A percentile compares a stretch with the other conserved stretches of the same genome.
phyloP scores from a whole-genome alignment of 768 basidiomycete species.

The Mycena haematopus region DNA sequence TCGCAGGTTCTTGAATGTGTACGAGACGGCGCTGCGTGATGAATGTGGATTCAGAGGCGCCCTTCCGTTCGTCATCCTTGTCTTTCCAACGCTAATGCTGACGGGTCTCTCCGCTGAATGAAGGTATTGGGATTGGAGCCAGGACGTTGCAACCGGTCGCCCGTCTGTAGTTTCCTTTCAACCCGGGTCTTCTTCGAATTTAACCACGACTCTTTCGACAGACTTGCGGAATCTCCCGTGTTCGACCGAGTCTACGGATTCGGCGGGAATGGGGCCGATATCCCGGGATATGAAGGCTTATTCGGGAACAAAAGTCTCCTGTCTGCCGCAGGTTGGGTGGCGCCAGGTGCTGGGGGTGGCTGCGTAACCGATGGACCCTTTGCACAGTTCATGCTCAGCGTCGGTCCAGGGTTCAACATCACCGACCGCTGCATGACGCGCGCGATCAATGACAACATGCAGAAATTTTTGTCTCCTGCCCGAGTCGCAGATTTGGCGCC shows the following conservation, averaged over 20 bases:
- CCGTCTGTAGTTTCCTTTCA: conserved; percentile 27
- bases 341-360: conserved; percentile 28
- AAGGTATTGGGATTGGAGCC: conserved; percentile 51
- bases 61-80: conserved; percentile 34
- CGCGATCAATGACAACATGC: conserved; percentile 34
- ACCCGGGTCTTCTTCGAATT: background rate
- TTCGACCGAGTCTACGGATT: conserved; percentile 46
- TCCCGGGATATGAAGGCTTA: conserved; percentile 33
- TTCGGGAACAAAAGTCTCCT: conserved; percentile 21
- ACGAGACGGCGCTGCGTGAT: conserved; percentile 40
- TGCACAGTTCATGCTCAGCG: conserved; percentile 38
- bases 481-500: conserved; percentile 33
- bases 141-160: conserved; percentile 37
- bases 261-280: conserved; percentile 42
- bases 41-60: conserved; percentile 46
- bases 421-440: conserved; percentile 45
- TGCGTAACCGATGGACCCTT: conserved; percentile 44
- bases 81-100: background rate
- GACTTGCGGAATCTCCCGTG: conserved; percentile 41
- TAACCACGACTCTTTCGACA: conserved; percentile 19
- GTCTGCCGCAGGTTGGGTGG: conserved; percentile 20
- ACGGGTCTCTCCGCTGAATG: background rate
- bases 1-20: conserved; percentile 38
- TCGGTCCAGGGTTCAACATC: conserved; percentile 42
- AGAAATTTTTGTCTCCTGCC: conserved; percentile 28